Evolutionary conservation across 495 filamentous ascomycete species (phyloP).

Genomic region (Aspergillus bridgeri): DNA sequence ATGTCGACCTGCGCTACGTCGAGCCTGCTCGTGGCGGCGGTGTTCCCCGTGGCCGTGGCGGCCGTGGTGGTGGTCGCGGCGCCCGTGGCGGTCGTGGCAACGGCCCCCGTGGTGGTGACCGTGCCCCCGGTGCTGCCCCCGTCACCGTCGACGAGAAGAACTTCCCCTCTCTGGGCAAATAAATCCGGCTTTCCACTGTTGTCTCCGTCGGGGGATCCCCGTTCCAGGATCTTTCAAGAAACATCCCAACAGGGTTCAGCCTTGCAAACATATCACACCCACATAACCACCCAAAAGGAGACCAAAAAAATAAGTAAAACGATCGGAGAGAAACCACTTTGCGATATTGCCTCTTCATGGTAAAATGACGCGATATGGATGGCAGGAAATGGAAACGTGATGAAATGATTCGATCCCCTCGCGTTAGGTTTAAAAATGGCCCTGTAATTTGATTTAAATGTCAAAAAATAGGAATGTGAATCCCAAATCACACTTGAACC

Average conservation of each 20-base stretch:
- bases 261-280: neutral
- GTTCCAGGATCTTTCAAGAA: neutral
- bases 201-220: neutral
- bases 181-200: slow-evolving; percentile 21
- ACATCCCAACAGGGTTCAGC: neutral
- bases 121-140: slow-evolving; percentile 33
- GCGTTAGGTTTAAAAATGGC: slow-evolving; percentile 23
- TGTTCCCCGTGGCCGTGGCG: slow-evolving; percentile 48
- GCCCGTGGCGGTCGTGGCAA: slow-evolving; percentile 42
- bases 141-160: slow-evolving; percentile 49
- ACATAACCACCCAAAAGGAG: neutral
- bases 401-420: slow-evolving; percentile 11
- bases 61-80: slow-evolving; percentile 49
- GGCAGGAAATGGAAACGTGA: slow-evolving; percentile 8
- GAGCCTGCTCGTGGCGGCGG: slow-evolving; percentile 54
- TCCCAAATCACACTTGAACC: neutral
- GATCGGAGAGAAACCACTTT: neutral
- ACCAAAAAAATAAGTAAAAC: neutral
- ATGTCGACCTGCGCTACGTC: slow-evolving; percentile 78
- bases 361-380: slow-evolving; percentile 11
- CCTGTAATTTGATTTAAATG: slow-evolving; percentile 40
- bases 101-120: slow-evolving; percentile 31
- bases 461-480: slow-evolving; percentile 32
- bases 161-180: slow-evolving; percentile 50
- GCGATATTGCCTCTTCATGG: slow-evolving; percentile 8